Percentiles rank a stretch among this genome's conserved stretches.
Conservation (phyloP, 352 stramenopile genomes). For the Pythium scleroteichum region DNA sequence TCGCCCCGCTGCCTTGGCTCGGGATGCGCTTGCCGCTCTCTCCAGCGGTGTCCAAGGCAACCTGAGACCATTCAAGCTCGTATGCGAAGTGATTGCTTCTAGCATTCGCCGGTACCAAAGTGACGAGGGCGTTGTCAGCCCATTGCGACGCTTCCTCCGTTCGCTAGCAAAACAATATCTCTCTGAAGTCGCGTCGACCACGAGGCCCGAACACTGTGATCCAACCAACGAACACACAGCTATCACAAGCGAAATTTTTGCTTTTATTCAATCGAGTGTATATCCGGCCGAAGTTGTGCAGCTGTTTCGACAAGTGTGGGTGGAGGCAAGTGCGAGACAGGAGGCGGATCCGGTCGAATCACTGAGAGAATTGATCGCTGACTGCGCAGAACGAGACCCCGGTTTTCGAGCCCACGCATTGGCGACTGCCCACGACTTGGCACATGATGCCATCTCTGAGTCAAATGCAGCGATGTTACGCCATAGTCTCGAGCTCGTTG, state of each 20-base stretch:
- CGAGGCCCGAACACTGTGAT: too few relatives aligned
- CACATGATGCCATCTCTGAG: slow-evolving; percentile 25
- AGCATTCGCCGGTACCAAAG: neutral
- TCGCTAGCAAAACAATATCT: slow-evolving; percentile 6
- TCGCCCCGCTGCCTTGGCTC: neutral
- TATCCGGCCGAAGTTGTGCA: slow-evolving; percentile 11
- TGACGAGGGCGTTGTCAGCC: neutral
- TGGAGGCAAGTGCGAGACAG: neutral
- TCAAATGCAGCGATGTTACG: slow-evolving; percentile 23
- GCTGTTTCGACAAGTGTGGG: slow-evolving; percentile 15
- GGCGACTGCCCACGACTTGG: slow-evolving; percentile 38
- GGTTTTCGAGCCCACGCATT: slow-evolving; percentile 28
- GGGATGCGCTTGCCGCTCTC: neutral
- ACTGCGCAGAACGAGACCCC: slow-evolving; percentile 10
- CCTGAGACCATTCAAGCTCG: neutral
- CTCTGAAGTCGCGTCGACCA: neutral
- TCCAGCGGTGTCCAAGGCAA: too few relatives aligned
- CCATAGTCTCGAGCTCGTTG: slow-evolving; percentile 34
- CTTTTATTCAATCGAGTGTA: slow-evolving; percentile 21
- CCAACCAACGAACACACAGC: neutral
- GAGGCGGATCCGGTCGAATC: slow-evolving; percentile 2
- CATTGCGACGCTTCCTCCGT: slow-evolving; percentile 8
- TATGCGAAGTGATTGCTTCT: neutral
- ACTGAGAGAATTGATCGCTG: slow-evolving; percentile 19
- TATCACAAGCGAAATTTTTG: slow-evolving; percentile 19